Conservation (phyloP, 495 filamentous ascomycete genomes). For the Pseudevernia furfuracea region DNA sequence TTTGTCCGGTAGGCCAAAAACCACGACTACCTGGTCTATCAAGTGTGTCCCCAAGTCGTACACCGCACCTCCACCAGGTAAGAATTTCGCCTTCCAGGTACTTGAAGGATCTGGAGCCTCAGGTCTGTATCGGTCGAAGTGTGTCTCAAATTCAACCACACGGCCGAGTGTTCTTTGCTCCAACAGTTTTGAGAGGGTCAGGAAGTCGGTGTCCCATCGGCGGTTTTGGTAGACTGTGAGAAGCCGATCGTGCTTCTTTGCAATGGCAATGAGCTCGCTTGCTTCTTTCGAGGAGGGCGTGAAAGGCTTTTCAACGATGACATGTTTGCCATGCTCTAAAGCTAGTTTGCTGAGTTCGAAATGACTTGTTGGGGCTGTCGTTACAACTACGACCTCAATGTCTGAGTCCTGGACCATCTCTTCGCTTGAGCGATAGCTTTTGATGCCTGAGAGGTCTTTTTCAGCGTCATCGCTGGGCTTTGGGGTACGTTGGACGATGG, state of each 20-base stretch:
- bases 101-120: slow-evolving; percentile 35
- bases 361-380: slow-evolving; percentile 70
- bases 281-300: slow-evolving; percentile 66
- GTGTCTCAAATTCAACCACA: slow-evolving; percentile 71
- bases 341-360: slow-evolving; percentile 56
- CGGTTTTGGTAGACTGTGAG: slow-evolving; percentile 87
- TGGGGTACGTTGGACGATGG: slow-evolving; percentile 72
- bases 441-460: slow-evolving; percentile 59
- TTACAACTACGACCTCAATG: slow-evolving; percentile 67
- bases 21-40: slow-evolving; percentile 67
- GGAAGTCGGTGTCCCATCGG: slow-evolving; percentile 78
- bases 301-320: slow-evolving; percentile 87
- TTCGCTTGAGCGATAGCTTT: slow-evolving; percentile 53
- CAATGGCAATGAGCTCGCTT: slow-evolving; percentile 56
- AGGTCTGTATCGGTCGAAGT: slow-evolving; percentile 75
- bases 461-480: slow-evolving; percentile 55
- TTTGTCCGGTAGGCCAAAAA: slow-evolving; percentile 67
- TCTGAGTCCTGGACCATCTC: slow-evolving; percentile 57
- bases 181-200: slow-evolving; percentile 46
- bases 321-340: slow-evolving; percentile 68
- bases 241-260: slow-evolving; percentile 51
- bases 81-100: slow-evolving; percentile 64
- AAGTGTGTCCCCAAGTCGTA: slow-evolving; percentile 83
- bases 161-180: slow-evolving; percentile 46
- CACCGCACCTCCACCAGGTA: slow-evolving; percentile 63